Base-by-base conservation (phyloP, 1,284 basidiomycete genomes). In the Puccinia horiana region DNA sequence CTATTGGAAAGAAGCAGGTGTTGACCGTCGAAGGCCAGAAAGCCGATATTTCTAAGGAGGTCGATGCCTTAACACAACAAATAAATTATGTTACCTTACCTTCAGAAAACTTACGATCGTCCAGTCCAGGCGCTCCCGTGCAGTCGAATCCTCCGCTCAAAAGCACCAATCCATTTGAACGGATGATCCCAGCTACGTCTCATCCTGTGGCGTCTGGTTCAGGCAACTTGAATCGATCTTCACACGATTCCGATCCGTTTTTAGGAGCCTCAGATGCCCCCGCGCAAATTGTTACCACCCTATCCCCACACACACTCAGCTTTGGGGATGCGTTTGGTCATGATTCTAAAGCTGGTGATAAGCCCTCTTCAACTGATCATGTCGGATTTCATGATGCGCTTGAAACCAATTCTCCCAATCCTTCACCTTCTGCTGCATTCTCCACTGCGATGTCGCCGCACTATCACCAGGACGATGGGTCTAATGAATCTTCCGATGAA, bases 1-100 rank as follows among this genome's bases (percentile, higher is more conserved):
- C 95, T 3, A 97, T 99, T 86, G 93, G 94, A 12, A 93, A 93
- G 89, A 99, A 99, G 88, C 97, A 99, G 88, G 89, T 99, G 32
- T 91, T 90, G 20, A 91, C 93, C 0, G 93, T 94, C 74, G 96
- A 98, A 87, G 89, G 89, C 0, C 93, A 95, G 84, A 91, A 90
- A 79, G 91, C 90, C 18, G 92, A 91, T 85, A 89, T 90, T 1
- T 91, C 92, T 84, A 91, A 91, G 85, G 94, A 96, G 84, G 82
- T 87, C 18, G 73, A 77, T 35, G 26, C 84, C 86, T 11, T 58
- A 84, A 12, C 84, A 85, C 56, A 52, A 9, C 44, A 26, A 42
- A 47, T 74, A 44, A 47, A 84, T 42, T 83, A 74, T 32, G 79
- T 83, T 49, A 76, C 69, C 16, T 77, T 77, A 23, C 65, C 44